Percentiles rank a stretch among this genome's conserved stretches.
These are phyloP conservation scores for Trichosporon sp. DNA, from an alignment of 1,284 basidiomycete species.

Conservation along the genomic window DNA sequence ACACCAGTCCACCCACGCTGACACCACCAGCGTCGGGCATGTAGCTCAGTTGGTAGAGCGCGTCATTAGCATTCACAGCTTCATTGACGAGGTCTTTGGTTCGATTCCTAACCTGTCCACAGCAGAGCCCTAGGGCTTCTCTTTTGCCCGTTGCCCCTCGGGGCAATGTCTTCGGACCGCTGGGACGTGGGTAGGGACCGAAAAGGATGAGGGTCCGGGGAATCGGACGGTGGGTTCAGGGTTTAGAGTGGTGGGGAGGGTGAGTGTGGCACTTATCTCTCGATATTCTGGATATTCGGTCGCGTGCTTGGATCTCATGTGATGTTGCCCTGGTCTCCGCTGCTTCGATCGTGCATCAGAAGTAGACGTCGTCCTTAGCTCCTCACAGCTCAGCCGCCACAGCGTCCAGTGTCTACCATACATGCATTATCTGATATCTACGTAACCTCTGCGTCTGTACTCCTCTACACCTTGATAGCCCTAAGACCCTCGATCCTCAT, in stretches of 20 bases:
- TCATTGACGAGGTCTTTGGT: neutral
- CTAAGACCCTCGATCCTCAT: neutral
- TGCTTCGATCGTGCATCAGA: too few relatives aligned
- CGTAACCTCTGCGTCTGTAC: neutral
- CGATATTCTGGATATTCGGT: neutral
- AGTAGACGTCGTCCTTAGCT: too few relatives aligned
- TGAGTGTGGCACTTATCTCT: neutral
- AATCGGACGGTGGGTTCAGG: neutral
- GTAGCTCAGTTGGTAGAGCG: conserved; percentile 2
- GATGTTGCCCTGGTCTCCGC: too few relatives aligned
- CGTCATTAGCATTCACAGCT: neutral
- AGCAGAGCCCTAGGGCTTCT: too few relatives aligned
- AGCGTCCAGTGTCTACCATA: neutral
- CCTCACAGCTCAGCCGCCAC: too few relatives aligned
- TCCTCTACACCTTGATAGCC: neutral
- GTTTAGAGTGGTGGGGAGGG: neutral
- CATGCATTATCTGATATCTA: neutral
- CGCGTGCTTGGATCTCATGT: neutral
- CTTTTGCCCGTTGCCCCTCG: neutral
- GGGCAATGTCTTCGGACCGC: too few relatives aligned
- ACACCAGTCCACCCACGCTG: too few relatives aligned
- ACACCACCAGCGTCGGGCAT: neutral
- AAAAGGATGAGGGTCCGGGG: neutral
- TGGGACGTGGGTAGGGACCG: neutral
- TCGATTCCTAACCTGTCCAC: conserved; percentile 1